phyloP scores from a whole-genome alignment of 805 yeast species.

The Yamadazyma phyllophila region DNA sequence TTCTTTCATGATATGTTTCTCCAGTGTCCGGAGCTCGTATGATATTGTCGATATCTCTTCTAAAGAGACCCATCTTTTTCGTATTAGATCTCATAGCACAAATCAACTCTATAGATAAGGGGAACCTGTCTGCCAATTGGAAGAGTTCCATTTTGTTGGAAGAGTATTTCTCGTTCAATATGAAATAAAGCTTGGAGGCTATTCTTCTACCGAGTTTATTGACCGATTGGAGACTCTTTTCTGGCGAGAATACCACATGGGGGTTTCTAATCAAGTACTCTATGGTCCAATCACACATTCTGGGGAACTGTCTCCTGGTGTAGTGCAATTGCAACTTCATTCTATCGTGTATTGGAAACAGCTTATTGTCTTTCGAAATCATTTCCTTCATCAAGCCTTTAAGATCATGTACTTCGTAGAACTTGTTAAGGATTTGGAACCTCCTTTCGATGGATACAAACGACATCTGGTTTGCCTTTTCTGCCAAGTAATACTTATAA shows the following conservation, averaged over 20 bases:
- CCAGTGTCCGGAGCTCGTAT: constrained; percentile 13
- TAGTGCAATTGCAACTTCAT: background rate
- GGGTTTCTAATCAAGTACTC: constrained; percentile 22
- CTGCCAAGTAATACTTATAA: constrained; percentile 26
- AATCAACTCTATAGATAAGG: constrained; percentile 32
- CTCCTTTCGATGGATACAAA: constrained; percentile 14
- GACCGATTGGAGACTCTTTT: constrained; percentile 20
- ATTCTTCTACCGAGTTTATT: constrained; percentile 22
- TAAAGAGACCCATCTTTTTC: constrained; percentile 17
- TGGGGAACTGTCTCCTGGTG: constrained; percentile 5
- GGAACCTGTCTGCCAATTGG: constrained; percentile 31
- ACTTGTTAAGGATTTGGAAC: constrained; percentile 24
- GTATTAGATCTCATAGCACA: constrained; percentile 7
- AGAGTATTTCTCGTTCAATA: constrained; percentile 18
- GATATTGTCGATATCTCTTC: constrained; percentile 21
- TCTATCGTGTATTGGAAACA: background rate
- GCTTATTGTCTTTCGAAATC: background rate
- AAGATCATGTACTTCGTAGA: constrained; percentile 22
- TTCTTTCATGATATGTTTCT: constrained; percentile 22
- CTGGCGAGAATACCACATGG: constrained; percentile 30
- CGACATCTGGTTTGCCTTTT: constrained; percentile 15
- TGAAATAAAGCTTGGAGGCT: constrained; percentile 16
- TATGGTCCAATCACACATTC: constrained; percentile 7
- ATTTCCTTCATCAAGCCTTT: constrained; percentile 14
- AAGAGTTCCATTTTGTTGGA: constrained; percentile 22